Evolutionary conservation across 345 rosid genomes (phyloP).

Genomic region (Salix viminalis): DNA sequence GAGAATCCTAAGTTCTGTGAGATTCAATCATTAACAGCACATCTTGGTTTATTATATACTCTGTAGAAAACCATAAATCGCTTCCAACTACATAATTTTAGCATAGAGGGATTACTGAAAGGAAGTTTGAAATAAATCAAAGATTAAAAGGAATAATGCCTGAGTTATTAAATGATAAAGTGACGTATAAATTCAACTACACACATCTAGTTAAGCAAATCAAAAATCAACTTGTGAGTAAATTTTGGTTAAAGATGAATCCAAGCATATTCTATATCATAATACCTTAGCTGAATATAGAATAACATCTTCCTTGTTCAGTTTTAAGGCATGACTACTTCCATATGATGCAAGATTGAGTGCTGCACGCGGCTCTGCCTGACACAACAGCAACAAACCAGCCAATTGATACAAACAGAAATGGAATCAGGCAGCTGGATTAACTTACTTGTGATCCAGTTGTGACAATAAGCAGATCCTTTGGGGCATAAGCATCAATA

Average conservation of each 20-base stretch:
- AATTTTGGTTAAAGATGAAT: constrained; percentile 1
- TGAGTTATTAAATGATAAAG: neutral
- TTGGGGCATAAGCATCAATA: constrained; percentile 90
- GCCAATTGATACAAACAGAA: constrained; percentile 8
- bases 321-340: constrained; percentile 77
- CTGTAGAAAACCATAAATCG: neutral
- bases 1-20: neutral
- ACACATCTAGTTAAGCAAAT: constrained; percentile 3
- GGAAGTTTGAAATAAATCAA: neutral
- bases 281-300: constrained; percentile 94
- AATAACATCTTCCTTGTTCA: constrained; percentile 77
- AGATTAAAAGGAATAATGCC: neutral
- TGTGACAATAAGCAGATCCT: constrained; percentile 88
- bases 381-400: constrained; percentile 37
- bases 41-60: neutral
- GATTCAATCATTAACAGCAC: neutral
- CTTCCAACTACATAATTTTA: neutral
- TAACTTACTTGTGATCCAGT: constrained; percentile 94
- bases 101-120: neutral
- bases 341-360: constrained; percentile 97
- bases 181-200: neutral
- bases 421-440: constrained; percentile 9
- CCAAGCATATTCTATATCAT: neutral
- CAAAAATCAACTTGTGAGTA: neutral
- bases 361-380: constrained; percentile 99